Base-by-base conservation (phyloP, 148 eudicot species). In the Cornus controversa region DNA sequence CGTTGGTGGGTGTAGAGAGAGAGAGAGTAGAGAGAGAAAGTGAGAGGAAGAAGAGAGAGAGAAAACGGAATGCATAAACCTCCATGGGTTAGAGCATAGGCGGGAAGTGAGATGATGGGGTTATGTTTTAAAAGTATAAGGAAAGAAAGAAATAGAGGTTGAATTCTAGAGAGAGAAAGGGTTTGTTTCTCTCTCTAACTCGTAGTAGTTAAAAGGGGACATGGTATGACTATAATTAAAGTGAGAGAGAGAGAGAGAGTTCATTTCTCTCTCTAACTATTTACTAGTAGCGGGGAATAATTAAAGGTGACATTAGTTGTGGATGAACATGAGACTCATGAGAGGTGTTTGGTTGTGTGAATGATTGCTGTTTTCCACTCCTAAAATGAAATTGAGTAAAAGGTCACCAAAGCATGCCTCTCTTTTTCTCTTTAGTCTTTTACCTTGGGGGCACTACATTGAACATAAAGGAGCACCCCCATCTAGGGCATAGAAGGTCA, bases 321-420 rank as follows among this genome's bases (percentile, higher is more conserved):
- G 65, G 24, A 76, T 50, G 68, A 72, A 25, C 53, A 70, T 53
- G 67, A 66, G 77, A 47, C 67, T 25, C 53, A 70, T 53, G 67
- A 66, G 77, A 47, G 54, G 37, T 2, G 74, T 40, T 22, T 25
- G 74, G 57, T 73, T 54, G 84, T 24, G 71, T 70, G 69, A 84
- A 84, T 84, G 84, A 84, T 84, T 75, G 84, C 69, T 81, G 86
- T 84, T 84, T 75, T 78, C 77, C 82, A 71, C 84, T 79, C 84
- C 23, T 57, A 23, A 64, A 22, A 75, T 29, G 71, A 11, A 42
- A 66, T 75, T 66, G 60, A 67, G 71, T 75, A 75, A 66, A 66
- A 66, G 64, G 24, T 54, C 22, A 14, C 24, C 64, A 60, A 60
- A 60, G 64, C 64, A 60, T 18, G 20, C 2, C 24, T 22, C 20